A percentile compares a stretch with the other conserved stretches of the same genome.
These are phyloP conservation scores for Dunaliella primolecta DNA, from an alignment of 139 green algal genomes.

Conservation along the genomic window DNA sequence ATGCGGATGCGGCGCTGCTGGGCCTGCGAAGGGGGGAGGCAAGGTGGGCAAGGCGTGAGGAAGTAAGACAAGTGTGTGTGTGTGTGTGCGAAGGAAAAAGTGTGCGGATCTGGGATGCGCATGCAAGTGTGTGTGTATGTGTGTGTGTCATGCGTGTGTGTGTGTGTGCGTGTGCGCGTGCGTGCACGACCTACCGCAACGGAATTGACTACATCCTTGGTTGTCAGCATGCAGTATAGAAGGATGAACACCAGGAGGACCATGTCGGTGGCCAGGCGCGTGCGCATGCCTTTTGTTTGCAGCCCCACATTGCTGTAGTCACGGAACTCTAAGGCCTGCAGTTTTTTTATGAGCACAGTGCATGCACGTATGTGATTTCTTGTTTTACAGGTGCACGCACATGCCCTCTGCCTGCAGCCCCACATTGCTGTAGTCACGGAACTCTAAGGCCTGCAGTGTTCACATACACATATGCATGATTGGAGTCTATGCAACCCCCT, in stretches of 20 bases:
- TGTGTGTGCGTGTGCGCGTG: too few species aligned
- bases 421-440: not conserved
- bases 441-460: not conserved
- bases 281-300: not conserved
- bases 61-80: too few species aligned
- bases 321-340: not conserved
- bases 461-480: not conserved
- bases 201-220: not conserved
- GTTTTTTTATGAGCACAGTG: not conserved
- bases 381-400: too few species aligned
- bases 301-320: not conserved
- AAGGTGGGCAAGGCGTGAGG: too few species aligned
- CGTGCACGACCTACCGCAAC: not conserved
- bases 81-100: too few species aligned
- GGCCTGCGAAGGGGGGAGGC: too few species aligned
- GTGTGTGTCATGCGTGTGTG: too few species aligned
- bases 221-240: not conserved
- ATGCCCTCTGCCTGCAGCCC: not conserved
- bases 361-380: too few species aligned
- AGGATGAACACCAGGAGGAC: not conserved
- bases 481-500: too few species aligned
- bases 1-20: not conserved
- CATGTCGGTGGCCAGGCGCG: not conserved
- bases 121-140: slow-evolving; percentile 7
- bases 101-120: too few species aligned